Evolutionary conservation across 2,329 filamentous ascomycete genomes (phyloP).

Genomic region (Parastagonospora nodorum): DNA sequence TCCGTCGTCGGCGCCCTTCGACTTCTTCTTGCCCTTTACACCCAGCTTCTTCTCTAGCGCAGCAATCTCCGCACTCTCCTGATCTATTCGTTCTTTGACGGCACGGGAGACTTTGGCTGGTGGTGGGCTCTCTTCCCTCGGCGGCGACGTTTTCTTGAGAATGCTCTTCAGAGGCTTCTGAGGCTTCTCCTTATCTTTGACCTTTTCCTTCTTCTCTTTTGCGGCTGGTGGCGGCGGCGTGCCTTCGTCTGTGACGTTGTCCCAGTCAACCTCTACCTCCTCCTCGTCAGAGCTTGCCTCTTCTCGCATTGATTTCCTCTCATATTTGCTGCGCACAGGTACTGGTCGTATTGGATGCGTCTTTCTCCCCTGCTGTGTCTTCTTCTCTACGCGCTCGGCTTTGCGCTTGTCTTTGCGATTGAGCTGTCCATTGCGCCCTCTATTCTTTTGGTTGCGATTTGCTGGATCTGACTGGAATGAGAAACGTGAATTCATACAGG

Average conservation of each 20-base stretch:
- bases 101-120: conserved; percentile 40
- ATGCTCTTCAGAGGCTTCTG: conserved; percentile 38
- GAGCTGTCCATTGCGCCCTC: conserved; percentile 32
- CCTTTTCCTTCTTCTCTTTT: conserved; percentile 11
- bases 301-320: conserved; percentile 15
- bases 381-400: conserved; percentile 67
- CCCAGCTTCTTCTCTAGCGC: conserved; percentile 87
- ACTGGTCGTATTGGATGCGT: conserved; percentile 4
- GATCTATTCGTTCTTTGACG: conserved; percentile 66
- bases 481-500: background rate
- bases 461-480: conserved; percentile 31
- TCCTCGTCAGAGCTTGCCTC: conserved; percentile 24
- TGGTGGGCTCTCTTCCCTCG: conserved; percentile 9
- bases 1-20: conserved; percentile 78
- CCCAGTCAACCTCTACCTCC: conserved; percentile 29
- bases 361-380: conserved; percentile 46
- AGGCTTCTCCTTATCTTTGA: background rate
- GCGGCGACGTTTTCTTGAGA: conserved; percentile 25
- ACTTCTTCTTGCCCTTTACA: conserved; percentile 73
- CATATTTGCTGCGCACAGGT: conserved; percentile 22
- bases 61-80: conserved; percentile 89
- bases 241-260: conserved; percentile 42
- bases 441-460: conserved; percentile 27
- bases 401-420: conserved; percentile 70
- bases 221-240: conserved; percentile 22